Evolutionary conservation across 2,329 filamentous ascomycete species (phyloP).

Genomic region (Xylaria arbuscula): DNA sequence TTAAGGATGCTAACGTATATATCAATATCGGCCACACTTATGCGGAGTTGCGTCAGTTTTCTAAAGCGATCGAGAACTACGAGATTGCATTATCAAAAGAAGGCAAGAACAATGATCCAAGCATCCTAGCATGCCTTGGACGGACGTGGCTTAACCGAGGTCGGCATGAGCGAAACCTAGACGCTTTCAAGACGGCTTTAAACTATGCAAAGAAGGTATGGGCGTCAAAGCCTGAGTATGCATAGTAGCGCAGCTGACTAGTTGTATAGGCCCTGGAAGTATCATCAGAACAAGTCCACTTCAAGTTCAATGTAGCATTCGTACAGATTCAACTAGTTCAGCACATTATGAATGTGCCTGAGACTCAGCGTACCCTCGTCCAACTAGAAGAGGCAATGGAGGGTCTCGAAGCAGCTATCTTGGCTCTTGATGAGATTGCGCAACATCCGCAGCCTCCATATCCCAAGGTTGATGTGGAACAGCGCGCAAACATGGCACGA

Average conservation of each 20-base stretch:
- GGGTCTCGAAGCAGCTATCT: constrained; percentile 88
- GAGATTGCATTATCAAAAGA: constrained; percentile 85
- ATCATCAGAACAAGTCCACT: constrained; percentile 85
- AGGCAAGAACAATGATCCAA: constrained; percentile 76
- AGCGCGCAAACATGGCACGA: constrained; percentile 95
- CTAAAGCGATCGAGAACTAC: constrained; percentile 94
- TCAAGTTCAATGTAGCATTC: constrained; percentile 98
- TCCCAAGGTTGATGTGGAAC: constrained; percentile 88
- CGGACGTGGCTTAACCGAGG: constrained; percentile 88
- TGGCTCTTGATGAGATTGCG: constrained; percentile 72
- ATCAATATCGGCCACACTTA: constrained; percentile 95
- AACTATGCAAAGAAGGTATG: constrained; percentile 72
- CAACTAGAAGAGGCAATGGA: constrained; percentile 84
- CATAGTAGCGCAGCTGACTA: constrained; percentile 41
- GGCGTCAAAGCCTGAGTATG: neutral
- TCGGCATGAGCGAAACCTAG: constrained; percentile 68
- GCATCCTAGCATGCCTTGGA: constrained; percentile 85
- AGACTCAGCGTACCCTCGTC: constrained; percentile 79
- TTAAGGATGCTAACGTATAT: constrained; percentile 88
- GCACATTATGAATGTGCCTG: constrained; percentile 77
- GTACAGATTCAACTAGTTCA: constrained; percentile 95
- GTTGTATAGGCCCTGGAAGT: constrained; percentile 73
- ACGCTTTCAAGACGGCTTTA: constrained; percentile 67
- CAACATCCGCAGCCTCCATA: constrained; percentile 79
- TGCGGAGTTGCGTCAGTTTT: constrained; percentile 88